A percentile compares a stretch with the other conserved stretches of the same genome.
Conservation (phyloP, 768 basidiomycete genomes). For the Mycena galopus region DNA sequence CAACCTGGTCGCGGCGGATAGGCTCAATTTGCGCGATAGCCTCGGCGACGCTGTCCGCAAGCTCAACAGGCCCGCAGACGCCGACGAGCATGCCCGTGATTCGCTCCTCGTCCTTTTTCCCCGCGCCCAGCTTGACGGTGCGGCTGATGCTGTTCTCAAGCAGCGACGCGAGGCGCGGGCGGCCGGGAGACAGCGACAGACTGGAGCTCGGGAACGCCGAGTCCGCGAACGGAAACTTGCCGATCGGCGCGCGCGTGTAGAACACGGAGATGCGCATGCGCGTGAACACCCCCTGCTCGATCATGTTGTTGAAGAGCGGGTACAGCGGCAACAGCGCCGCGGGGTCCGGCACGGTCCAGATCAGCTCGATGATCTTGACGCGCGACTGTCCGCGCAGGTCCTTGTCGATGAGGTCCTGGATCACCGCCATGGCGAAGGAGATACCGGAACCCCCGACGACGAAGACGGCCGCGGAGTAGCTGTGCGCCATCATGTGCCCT, state of each 20-base stretch:
- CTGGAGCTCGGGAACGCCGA: conserved; percentile 45
- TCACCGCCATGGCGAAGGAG: conserved; percentile 62
- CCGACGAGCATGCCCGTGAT: conserved; percentile 55
- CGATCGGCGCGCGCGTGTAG: conserved; percentile 54
- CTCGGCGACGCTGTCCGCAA: conserved; percentile 52
- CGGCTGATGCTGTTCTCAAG: conserved; percentile 50
- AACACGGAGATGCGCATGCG: conserved; percentile 53
- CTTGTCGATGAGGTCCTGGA: conserved; percentile 62
- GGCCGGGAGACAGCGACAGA: conserved; percentile 55
- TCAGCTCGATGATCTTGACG: conserved; percentile 59
- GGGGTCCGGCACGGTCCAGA: conserved; percentile 62
- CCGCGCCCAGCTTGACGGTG: conserved; percentile 47
- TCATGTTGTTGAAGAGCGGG: conserved; percentile 52
- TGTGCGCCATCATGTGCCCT: conserved; percentile 58
- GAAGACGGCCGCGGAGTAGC: conserved; percentile 66
- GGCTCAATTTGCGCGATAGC: conserved; percentile 51
- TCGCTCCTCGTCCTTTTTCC: conserved; percentile 38
- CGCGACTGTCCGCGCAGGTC: conserved; percentile 50
- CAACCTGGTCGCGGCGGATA: conserved; percentile 49
- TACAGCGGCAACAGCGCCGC: conserved; percentile 51
- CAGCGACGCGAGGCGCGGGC: conserved; percentile 55
- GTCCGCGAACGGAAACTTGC: conserved; percentile 47
- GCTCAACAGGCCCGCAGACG: conserved; percentile 57
- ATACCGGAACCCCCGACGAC: conserved; percentile 72
- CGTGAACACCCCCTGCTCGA: conserved; percentile 41